These are phyloP conservation scores for Telfairia occidentalis DNA, from an alignment of 331 rosid species.

Conservation along the genomic window DNA sequence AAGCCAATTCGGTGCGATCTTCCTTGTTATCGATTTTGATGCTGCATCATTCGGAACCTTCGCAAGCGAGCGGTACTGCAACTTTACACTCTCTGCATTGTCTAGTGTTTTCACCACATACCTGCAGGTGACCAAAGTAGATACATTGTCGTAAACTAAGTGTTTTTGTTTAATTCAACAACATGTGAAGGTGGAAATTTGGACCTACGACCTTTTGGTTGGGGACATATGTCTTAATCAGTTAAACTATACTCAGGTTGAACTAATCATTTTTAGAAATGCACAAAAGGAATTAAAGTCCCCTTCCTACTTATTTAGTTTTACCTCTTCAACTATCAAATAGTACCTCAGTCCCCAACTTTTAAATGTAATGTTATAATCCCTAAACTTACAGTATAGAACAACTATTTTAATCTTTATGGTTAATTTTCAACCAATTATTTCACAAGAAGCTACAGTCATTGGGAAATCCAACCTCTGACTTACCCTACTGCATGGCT, in stretches of 20 bases:
- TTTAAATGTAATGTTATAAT: not conserved
- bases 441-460: too few species aligned
- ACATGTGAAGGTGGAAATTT: too few species aligned
- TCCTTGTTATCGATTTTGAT: constrained; percentile 46
- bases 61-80: constrained; percentile 94
- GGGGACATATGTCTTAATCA: too few species aligned
- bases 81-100: constrained; percentile 96
- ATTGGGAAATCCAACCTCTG: too few species aligned
- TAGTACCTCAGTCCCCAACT: not conserved
- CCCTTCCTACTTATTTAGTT: not conserved
- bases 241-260: too few species aligned
- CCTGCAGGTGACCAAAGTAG: constrained; percentile 26
- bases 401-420: not conserved
- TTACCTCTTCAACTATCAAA: too few species aligned
- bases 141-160: not conserved
- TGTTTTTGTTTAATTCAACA: too few species aligned
- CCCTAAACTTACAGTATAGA: not conserved
- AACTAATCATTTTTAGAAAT: too few species aligned
- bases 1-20: constrained; percentile 66
- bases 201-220: too few species aligned
- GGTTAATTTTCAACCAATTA: not conserved
- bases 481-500: too few species aligned
- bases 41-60: constrained; percentile 55
- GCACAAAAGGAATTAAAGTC: not conserved
- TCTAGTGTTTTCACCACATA: constrained; percentile 97